A percentile compares a stretch with the other conserved stretches of the same genome.
Conservation (phyloP, 768 basidiomycete species). For the Nevesoporus exiguus region DNA sequence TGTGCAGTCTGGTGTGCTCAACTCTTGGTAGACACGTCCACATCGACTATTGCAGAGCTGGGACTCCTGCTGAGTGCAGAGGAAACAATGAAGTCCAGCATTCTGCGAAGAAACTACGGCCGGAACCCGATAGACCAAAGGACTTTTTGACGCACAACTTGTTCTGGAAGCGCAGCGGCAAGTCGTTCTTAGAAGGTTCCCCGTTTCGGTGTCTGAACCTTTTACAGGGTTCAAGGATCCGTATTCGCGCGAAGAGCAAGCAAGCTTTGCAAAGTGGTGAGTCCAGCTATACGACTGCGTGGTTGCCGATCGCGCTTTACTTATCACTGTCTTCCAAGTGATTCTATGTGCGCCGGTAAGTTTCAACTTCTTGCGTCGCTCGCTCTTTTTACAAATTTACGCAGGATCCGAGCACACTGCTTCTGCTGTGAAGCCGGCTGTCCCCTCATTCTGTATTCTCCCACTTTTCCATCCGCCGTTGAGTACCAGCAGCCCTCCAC, state of each 20-base stretch:
- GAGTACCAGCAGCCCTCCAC: slow-evolving; percentile 17
- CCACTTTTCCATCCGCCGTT: slow-evolving; percentile 50
- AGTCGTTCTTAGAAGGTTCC: slow-evolving; percentile 1
- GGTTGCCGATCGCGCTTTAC: not conserved
- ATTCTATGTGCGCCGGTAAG: slow-evolving; percentile 50
- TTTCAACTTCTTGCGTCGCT: not conserved
- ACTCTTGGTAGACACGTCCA: slow-evolving; percentile 53
- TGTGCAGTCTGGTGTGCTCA: slow-evolving; percentile 54
- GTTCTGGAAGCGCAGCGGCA: slow-evolving; percentile 56
- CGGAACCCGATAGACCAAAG: slow-evolving; percentile 45
- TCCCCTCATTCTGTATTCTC: slow-evolving; percentile 51
- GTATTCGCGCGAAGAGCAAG: slow-evolving; percentile 53
- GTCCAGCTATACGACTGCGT: slow-evolving; percentile 7
- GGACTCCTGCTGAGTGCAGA: slow-evolving; percentile 33
- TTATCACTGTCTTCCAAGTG: slow-evolving; percentile 31
- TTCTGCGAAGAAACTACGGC: slow-evolving; percentile 36
- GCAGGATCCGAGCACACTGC: slow-evolving; percentile 50
- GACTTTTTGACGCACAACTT: slow-evolving; percentile 54
- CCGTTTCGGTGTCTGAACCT: not conserved
- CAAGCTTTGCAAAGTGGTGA: slow-evolving; percentile 51
- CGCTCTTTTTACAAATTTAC: not conserved
- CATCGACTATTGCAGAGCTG: slow-evolving; percentile 50
- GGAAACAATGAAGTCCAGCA: slow-evolving; percentile 45
- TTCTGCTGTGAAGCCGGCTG: slow-evolving; percentile 34
- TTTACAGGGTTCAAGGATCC: slow-evolving; percentile 58